phyloP scores from a whole-genome alignment of 495 filamentous ascomycete species.

The Penicillium longicatenatum region DNA sequence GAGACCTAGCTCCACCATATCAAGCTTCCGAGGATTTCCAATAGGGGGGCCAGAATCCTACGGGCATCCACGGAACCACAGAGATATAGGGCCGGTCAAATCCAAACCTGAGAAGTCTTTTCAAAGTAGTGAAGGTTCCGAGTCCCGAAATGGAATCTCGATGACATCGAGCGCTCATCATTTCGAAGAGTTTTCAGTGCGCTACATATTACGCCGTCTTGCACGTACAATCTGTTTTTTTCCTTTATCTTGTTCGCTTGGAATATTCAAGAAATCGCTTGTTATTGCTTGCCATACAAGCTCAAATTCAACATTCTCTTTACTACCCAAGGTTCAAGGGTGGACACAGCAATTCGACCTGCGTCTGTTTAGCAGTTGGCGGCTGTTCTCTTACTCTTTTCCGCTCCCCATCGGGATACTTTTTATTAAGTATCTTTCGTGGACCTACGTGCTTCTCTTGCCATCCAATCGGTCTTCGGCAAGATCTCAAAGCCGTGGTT shows the following conservation, averaged over 20 bases:
- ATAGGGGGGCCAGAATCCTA: conserved; percentile 14
- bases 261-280: not conserved
- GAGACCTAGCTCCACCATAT: not conserved
- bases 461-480: not conserved
- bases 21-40: conserved; percentile 20
- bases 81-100: not conserved
- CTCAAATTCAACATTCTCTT: not conserved
- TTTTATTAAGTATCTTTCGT: conserved; percentile 2
- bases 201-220: conserved; percentile 22
- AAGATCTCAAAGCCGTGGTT: not conserved
- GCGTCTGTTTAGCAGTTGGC: not conserved
- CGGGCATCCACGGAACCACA: conserved; percentile 12
- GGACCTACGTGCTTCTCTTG: conserved; percentile 2
- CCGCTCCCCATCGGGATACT: conserved; percentile 1
- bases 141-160: conserved; percentile 10
- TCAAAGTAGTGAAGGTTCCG: conserved; percentile 6
- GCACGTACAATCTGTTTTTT: conserved; percentile 4
- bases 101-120: conserved; percentile 1
- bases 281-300: not conserved
- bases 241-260: not conserved
- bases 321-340: not conserved
- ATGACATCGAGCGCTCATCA: conserved; percentile 33
- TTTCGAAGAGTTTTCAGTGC: conserved; percentile 6
- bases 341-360: conserved; percentile 1
- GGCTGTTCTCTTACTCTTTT: conserved; percentile 8